A percentile compares a stretch with the other conserved stretches of the same genome.
These are phyloP conservation scores for Trichoderma sp. DNA, from an alignment of 2,329 filamentous ascomycete genomes.

Conservation along the genomic window DNA sequence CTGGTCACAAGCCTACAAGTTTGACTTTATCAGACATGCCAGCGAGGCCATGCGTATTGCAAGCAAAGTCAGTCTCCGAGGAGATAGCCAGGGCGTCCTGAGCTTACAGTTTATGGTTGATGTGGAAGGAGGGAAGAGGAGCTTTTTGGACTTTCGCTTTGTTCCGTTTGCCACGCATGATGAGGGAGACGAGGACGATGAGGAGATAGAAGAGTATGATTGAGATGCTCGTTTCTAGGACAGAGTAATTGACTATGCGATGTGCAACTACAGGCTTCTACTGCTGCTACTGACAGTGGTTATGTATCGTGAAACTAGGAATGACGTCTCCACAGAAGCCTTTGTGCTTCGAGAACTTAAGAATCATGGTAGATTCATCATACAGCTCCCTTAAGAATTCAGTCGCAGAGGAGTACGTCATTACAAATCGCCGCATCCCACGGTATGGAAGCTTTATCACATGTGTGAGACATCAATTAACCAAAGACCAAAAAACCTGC, in stretches of 20 bases:
- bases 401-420: not conserved
- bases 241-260: not conserved
- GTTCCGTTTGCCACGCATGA: slow-evolving; percentile 72
- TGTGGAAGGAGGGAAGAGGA: slow-evolving; percentile 68
- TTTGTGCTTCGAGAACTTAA: not conserved
- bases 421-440: not conserved
- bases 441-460: slow-evolving; percentile 8
- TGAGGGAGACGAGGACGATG: slow-evolving; percentile 41
- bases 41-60: slow-evolving; percentile 91
- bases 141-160: slow-evolving; percentile 82
- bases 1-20: slow-evolving; percentile 78
- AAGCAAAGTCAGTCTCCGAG: slow-evolving; percentile 87
- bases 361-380: not conserved
- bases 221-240: not conserved
- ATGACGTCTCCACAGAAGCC: not conserved
- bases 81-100: slow-evolving; percentile 86
- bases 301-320: not conserved
- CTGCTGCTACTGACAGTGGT: not conserved
- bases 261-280: not conserved
- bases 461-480: slow-evolving; percentile 26
- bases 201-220: slow-evolving; percentile 5
- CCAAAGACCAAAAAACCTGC: slow-evolving; percentile 10
- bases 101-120: slow-evolving; percentile 98
- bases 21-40: slow-evolving; percentile 82
- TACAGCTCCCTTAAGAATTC: not conserved